Evolutionary conservation across 176 grass and related monocot genomes (phyloP), one percentile per base, ranked within the genome.

Genomic region (Luzula sylvatica): DNA sequence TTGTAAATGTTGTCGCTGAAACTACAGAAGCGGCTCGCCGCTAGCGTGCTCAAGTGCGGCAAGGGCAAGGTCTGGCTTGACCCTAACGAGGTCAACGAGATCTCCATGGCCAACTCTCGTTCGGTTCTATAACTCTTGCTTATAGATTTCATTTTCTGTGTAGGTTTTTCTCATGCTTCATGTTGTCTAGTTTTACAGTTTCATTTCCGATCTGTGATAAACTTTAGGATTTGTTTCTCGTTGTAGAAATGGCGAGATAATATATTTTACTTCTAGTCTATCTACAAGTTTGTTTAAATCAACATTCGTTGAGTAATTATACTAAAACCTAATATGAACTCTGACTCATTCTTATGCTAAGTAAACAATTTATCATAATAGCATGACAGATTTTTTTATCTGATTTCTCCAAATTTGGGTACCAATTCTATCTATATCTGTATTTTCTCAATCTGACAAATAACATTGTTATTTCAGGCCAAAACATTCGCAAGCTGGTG

Each of bases 41-140:
- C 60, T n/a, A 75, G 75, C 75, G 75, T 85, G 27, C 81, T 85
- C 54, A 85, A 79, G 71, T 85, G 81, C 42, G 75, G 81, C 13
- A 85, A 79, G 60, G 75, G 81, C 26, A 85, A 79, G 71, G 81
- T 79, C 25, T 85, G 75, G 81, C 71, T 85, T 11, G 81, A 85
- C 62, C 81, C 81, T 42, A 79, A 85, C 75, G 75, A 85, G 42
- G 70, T 79, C 71, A 85, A 56, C 55, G 71, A 85, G 71, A 85
- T 85, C 75, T 85, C 81, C 66, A 79, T 85, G 81, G 70, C 81
- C 12, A 85, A 85, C 47, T 85, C 70, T 14, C 58, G 75, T 79
- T 56, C 9, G 30, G 30, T 35, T 35, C 9, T 35, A 7, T 79
- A 76, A 61, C 69, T 52, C 59, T 1, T 53, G 20, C 16, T 26